Evolutionary conservation across 805 yeast species (phyloP).

Genomic region (Candida vartiovaarae): DNA sequence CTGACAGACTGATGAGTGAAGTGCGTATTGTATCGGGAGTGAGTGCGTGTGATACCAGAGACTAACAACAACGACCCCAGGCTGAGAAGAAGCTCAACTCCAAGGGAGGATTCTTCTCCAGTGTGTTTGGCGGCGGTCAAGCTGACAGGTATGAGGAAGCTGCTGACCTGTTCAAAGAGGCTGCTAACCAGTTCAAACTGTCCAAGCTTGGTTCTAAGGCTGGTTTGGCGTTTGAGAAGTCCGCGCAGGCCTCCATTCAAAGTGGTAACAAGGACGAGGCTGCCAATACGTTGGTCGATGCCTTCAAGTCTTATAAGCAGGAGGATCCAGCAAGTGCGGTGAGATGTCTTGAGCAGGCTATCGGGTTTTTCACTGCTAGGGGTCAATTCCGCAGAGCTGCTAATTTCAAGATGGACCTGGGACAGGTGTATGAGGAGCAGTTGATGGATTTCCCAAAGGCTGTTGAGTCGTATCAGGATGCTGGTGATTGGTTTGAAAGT

Average conservation of each 20-base stretch:
- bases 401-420: conserved; percentile 86
- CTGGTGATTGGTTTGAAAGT: conserved; percentile 92
- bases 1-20: no score
- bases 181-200: conserved; percentile 84
- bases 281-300: conserved; percentile 83
- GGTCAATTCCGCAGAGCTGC: conserved; percentile 98
- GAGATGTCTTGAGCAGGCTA: conserved; percentile 65
- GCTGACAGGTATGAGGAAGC: conserved; percentile 81
- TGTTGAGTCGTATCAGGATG: conserved; percentile 72
- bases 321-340: conserved; percentile 75
- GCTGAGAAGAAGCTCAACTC: conserved; percentile 69
- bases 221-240: conserved; percentile 77
- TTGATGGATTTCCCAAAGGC: conserved; percentile 65
- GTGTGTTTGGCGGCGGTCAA: conserved; percentile 51
- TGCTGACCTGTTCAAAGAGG: conserved; percentile 81
- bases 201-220: conserved; percentile 68
- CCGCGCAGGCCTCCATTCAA: conserved; percentile 71
- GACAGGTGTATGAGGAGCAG: conserved; percentile 74
- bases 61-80: conserved; percentile 24
- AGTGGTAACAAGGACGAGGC: conserved; percentile 84
- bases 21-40: no score
- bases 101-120: conserved; percentile 58
- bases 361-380: conserved; percentile 73
- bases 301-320: conserved; percentile 76
- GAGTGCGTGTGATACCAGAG: background rate